Percentiles rank a stretch among this genome's conserved stretches.
Conservation (phyloP, 1,284 basidiomycete species). For the Ganoderma sinense region DNA sequence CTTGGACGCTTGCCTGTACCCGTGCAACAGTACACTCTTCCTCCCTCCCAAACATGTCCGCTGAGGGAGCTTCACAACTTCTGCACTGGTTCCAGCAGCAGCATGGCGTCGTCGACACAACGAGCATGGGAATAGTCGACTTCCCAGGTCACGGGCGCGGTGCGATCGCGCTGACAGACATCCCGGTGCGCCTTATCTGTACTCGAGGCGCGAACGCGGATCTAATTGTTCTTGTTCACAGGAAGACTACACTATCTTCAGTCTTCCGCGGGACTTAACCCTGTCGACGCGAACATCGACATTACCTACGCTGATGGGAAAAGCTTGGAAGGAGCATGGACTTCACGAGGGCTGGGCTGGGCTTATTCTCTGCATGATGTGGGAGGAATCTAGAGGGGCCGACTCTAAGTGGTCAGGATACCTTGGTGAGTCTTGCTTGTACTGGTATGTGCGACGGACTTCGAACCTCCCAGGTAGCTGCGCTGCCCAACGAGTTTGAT, state of each 20-base stretch:
- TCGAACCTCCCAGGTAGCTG: constrained; percentile 44
- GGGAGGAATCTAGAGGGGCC: constrained; percentile 74
- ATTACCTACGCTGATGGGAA: constrained; percentile 67
- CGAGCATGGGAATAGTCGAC: constrained; percentile 48
- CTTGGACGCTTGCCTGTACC: too few relatives aligned
- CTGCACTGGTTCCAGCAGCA: constrained; percentile 30
- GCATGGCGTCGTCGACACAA: constrained; percentile 22
- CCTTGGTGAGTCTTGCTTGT: constrained; percentile 55
- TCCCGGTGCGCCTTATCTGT: constrained; percentile 59
- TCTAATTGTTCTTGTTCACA: constrained; percentile 38
- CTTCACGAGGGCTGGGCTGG: constrained; percentile 85
- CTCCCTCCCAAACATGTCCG: constrained; percentile 3
- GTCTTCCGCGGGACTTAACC: constrained; percentile 81
- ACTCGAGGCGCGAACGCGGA: not conserved
- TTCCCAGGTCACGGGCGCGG: constrained; percentile 74
- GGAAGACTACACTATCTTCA: constrained; percentile 82
- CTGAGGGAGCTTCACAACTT: constrained; percentile 33
- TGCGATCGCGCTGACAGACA: constrained; percentile 73
- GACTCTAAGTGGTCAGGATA: constrained; percentile 76
- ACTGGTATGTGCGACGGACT: not conserved
- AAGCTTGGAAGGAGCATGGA: constrained; percentile 65
- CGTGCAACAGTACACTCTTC: not conserved
- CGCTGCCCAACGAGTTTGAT: constrained; percentile 79
- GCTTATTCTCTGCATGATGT: constrained; percentile 95
- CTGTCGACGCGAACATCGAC: constrained; percentile 83